Evolutionary conservation across 306 rosid species (phyloP).

Genomic region (Quercus aquifolioides): DNA sequence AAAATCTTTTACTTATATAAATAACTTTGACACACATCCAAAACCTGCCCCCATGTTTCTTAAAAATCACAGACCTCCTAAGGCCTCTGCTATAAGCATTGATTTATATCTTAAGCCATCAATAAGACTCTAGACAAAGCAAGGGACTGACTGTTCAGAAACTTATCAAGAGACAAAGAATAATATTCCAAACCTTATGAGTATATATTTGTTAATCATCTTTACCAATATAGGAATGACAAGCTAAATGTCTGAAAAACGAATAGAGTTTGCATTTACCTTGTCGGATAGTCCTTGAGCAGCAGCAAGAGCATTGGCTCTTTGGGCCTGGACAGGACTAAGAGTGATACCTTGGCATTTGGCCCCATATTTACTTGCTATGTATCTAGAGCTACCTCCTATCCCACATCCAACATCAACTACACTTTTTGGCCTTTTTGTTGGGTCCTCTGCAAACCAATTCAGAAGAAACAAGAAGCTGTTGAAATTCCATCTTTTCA

Average conservation of each 20-base stretch:
- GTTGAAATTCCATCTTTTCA: not conserved
- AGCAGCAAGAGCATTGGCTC: conserved; percentile 80
- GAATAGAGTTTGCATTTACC: conserved; percentile 24
- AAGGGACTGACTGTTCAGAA: not conserved
- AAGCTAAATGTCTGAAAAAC: not conserved
- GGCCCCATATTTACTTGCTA: conserved; percentile 65
- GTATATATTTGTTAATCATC: not conserved
- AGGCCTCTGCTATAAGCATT: conserved; percentile 4
- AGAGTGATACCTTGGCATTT: conserved; percentile 68
- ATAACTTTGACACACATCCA: not conserved
- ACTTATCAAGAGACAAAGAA: not conserved
- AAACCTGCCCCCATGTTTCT: not conserved
- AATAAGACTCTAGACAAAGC: not conserved
- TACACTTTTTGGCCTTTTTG: conserved; percentile 38
- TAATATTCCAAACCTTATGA: not conserved
- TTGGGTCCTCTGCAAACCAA: conserved; percentile 13
- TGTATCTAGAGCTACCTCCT: conserved; percentile 88
- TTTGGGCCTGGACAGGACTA: conserved; percentile 82
- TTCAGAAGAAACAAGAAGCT: not conserved
- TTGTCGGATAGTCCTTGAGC: conserved; percentile 53
- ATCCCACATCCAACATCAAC: conserved; percentile 98
- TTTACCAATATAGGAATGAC: not conserved
- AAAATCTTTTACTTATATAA: not conserved
- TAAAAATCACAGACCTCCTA: not conserved
- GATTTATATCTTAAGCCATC: not conserved